phyloP scores from a whole-genome alignment of 192 early-diverging fungal species.

The Coemansia sp. region DNA sequence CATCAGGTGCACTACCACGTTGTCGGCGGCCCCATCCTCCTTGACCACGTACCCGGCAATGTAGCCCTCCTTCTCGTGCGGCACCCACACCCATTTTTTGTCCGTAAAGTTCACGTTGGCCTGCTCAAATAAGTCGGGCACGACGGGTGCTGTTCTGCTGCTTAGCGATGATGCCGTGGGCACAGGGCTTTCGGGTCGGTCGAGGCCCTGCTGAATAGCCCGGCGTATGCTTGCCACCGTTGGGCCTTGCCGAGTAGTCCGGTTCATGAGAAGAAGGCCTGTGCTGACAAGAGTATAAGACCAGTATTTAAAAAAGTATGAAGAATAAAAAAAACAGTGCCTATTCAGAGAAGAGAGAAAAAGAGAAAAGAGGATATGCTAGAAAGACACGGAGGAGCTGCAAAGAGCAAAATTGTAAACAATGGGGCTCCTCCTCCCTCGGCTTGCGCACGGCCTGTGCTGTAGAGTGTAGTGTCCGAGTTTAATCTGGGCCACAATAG shows the following conservation, averaged over 20 bases:
- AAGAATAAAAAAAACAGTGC: neutral
- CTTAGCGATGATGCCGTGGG: conserved; percentile 31
- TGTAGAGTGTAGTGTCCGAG: neutral
- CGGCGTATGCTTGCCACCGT: conserved; percentile 54
- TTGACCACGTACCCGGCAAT: conserved; percentile 76
- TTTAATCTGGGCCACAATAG: neutral
- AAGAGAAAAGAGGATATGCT: conserved; percentile 2
- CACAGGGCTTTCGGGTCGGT: conserved; percentile 43
- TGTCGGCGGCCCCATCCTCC: conserved; percentile 66
- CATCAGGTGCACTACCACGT: conserved; percentile 71
- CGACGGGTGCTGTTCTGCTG: conserved; percentile 35
- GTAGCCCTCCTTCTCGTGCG: conserved; percentile 88
- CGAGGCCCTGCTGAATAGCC: conserved; percentile 53
- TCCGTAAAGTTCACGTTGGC: conserved; percentile 79
- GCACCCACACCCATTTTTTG: conserved; percentile 97
- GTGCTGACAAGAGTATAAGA: neutral
- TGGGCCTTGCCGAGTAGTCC: conserved; percentile 34
- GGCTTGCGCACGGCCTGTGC: neutral
- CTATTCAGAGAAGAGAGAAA: neutral
- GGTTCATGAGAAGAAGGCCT: conserved; percentile 16
- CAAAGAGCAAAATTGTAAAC: neutral
- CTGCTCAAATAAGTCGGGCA: conserved; percentile 55
- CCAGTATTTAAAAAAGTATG: neutral
- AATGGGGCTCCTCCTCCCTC: neutral
- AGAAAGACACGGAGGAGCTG: neutral